Evolutionary conservation across 331 rosid species (phyloP).

Genomic region (Prunus yedoensis): DNA sequence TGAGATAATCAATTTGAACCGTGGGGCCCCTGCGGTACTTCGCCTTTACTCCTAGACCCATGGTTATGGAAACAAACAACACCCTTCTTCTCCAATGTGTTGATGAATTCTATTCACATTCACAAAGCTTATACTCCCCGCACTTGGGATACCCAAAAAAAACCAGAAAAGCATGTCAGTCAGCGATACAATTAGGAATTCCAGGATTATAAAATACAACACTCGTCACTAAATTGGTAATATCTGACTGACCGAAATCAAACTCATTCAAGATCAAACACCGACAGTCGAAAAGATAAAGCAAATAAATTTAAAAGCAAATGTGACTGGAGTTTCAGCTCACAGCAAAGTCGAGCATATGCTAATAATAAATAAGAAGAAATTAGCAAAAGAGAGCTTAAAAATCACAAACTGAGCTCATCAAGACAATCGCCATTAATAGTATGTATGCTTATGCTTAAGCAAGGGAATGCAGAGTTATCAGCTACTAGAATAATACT

Average conservation of each 20-base stretch:
- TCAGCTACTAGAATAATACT: constrained; percentile 14
- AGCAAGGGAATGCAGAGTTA: constrained; percentile 19
- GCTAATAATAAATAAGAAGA: constrained; percentile 12
- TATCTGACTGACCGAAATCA: background rate
- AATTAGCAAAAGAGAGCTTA: constrained; percentile 3
- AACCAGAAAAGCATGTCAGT: constrained; percentile 9
- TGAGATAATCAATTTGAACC: constrained; percentile 54
- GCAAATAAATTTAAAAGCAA: background rate
- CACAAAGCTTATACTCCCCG: constrained; percentile 30
- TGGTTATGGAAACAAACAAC: constrained; percentile 28
- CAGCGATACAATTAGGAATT: background rate
- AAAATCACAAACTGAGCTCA: background rate
- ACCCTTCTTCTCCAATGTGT: constrained; percentile 27
- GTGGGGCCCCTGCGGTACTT: constrained; percentile 61
- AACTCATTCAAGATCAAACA: background rate
- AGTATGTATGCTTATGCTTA: no score
- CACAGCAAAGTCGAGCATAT: constrained; percentile 4
- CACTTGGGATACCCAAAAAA: constrained; percentile 21
- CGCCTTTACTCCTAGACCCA: constrained; percentile 68
- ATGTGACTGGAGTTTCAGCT: constrained; percentile 4
- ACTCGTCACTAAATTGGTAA: background rate
- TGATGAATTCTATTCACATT: constrained; percentile 9
- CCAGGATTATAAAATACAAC: background rate
- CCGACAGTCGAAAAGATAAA: background rate
- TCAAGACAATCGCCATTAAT: background rate